Evolutionary conservation across 2,329 filamentous ascomycete species (phyloP), one percentile per base, ranked within the genome.

Genomic region (Hansfordia pulvinata): DNA sequence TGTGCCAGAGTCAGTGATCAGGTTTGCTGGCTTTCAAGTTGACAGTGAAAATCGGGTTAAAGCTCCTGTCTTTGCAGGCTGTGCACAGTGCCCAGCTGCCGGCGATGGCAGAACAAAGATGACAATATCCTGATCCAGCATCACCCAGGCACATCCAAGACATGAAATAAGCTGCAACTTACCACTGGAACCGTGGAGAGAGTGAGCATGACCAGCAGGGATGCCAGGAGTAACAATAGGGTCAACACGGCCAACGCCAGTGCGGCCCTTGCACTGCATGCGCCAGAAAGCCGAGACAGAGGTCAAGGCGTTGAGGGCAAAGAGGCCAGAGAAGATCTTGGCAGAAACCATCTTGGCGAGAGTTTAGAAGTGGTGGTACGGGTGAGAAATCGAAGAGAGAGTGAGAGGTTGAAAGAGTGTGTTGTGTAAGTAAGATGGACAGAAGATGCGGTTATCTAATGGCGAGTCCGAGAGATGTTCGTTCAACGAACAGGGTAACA

Each of bases 211-310:
- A 32, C 60, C 48, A 8, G 75, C 68, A 18, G 71, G 35, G 12
- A 43, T 40, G 26, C 71, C 75, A 3, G 65, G 66, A 31, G 70
- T 63, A 30, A 90, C 62, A 30, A 93, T 61, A 11, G 84, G 84
- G 46, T 93, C 84, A 20, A 93, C 60, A 30, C 82, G 70, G 26
- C 72, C 78, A 30, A 82, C 49, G 35, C 74, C 81, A 37, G 74
- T 61, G 24, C 68, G 65, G 30, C 73, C 75, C 39, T 70, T 77
- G 53, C 84, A 93, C 42, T 83, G 78, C 67, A 93, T 80, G 47
- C 85, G 82, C 82, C 82, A 93, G 54, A 93, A 93, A 32, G 79
- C 85, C 39, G 65, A 46, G 24, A 60, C 63, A 30, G 54, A 38
- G 20, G 47, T 46, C 19, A 54, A 44, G 25, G 37, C 35, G 37